phyloP scores from a whole-genome alignment of 208 protist species.

The Spongospora subterranea region DNA sequence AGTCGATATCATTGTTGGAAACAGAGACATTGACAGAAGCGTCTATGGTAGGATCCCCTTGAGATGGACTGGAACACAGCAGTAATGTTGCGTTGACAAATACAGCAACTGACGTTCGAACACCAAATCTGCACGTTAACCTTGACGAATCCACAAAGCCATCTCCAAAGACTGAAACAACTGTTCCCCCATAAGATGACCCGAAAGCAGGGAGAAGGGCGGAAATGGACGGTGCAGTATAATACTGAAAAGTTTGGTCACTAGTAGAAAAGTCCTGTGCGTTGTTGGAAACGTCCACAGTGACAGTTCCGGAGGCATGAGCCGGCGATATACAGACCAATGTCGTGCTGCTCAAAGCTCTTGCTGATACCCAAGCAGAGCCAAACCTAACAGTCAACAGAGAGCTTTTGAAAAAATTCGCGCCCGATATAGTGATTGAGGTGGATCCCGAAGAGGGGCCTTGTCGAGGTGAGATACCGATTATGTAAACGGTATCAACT shows the following conservation, averaged over 20 bases:
- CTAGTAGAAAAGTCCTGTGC: slow-evolving; percentile 55
- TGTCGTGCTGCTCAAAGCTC: background rate
- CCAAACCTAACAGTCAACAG: background rate
- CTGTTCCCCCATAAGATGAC: background rate
- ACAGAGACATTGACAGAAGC: background rate
- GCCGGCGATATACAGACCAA: slow-evolving; percentile 52
- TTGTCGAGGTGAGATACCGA: background rate
- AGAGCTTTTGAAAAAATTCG: background rate
- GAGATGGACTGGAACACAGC: background rate
- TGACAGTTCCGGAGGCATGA: slow-evolving; percentile 48
- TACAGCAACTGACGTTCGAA: background rate
- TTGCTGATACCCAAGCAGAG: background rate
- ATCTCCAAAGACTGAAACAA: background rate
- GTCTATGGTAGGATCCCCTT: background rate
- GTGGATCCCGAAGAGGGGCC: slow-evolving; percentile 49
- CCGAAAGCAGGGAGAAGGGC: background rate
- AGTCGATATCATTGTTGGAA: slow-evolving; percentile 44
- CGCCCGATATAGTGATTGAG: background rate
- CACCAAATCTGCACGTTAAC: slow-evolving; percentile 4
- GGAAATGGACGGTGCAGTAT: background rate
- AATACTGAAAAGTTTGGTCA: background rate
- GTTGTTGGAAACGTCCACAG: slow-evolving; percentile 62
- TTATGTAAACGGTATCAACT: background rate
- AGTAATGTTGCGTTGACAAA: background rate
- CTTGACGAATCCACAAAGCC: background rate